A percentile compares a stretch with the other conserved stretches of the same genome.
Evolutionary conservation across 345 rosid species (phyloP).

Genomic region (Viola odorata): DNA sequence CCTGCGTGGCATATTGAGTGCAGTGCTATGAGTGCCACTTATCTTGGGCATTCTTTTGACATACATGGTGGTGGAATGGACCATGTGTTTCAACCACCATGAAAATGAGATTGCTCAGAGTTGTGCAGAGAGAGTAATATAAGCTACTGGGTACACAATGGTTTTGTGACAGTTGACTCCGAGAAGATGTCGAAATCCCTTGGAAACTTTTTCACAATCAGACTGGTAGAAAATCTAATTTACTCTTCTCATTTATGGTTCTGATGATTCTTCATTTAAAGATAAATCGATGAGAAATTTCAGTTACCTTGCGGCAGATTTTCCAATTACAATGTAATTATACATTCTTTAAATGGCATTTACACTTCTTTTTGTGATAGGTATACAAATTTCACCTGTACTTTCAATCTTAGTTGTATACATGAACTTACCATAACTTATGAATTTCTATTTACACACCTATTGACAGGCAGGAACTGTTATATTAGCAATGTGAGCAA

Average conservation of each 20-base stretch:
- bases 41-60: constrained; percentile 81
- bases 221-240: constrained; percentile 50
- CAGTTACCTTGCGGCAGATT: background rate
- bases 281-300: background rate
- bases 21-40: constrained; percentile 92
- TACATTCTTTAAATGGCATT: background rate
- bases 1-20: constrained; percentile 99
- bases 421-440: background rate
- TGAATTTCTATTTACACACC: background rate
- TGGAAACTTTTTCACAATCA: constrained; percentile 92
- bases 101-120: constrained; percentile 99
- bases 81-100: constrained; percentile 97
- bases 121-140: constrained; percentile 66
- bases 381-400: background rate
- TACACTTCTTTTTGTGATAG: no score
- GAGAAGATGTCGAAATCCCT: constrained; percentile 98
- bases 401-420: background rate
- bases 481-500: constrained; percentile 25
- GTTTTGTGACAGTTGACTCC: constrained; percentile 87
- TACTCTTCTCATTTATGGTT: background rate
- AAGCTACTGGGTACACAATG: constrained; percentile 92
- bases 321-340: background rate
- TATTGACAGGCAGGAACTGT: constrained; percentile 33
- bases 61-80: constrained; percentile 99
- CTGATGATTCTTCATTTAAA: no score